phyloP scores from a whole-genome alignment of 1,139 yeast species.

The Blastobotrys proliferans region DNA sequence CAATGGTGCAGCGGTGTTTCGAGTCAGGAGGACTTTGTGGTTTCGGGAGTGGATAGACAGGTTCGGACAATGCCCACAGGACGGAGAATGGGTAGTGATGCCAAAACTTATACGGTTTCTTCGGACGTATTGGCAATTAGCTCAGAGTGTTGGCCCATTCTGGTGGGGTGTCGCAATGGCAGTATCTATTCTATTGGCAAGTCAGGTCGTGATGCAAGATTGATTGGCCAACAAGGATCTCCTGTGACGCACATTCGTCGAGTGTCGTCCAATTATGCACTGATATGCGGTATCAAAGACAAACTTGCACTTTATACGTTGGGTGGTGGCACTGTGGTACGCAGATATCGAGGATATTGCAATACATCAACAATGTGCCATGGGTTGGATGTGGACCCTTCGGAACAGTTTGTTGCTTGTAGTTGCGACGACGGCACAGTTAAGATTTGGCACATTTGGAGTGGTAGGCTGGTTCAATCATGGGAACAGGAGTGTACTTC shows the following conservation, averaged over 20 bases:
- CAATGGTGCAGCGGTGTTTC: slow-evolving; percentile 3
- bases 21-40: neutral
- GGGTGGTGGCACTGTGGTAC: neutral
- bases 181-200: neutral
- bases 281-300: neutral
- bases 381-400: slow-evolving; percentile 1
- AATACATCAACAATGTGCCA: neutral
- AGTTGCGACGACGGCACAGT: slow-evolving; percentile 7
- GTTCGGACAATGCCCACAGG: too few species aligned
- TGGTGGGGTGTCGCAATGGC: slow-evolving; percentile 5
- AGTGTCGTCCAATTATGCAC: neutral
- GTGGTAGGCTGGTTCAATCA: slow-evolving; percentile 3
- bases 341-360: neutral
- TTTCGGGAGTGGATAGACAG: slow-evolving; percentile 1
- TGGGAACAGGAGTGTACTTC: neutral
- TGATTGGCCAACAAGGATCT: neutral
- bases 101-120: neutral
- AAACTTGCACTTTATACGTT: neutral
- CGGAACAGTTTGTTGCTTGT: slow-evolving; percentile 3
- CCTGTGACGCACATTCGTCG: neutral
- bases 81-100: too few species aligned
- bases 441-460: slow-evolving; percentile 2
- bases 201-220: too few species aligned
- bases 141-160: too few species aligned
- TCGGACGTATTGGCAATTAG: slow-evolving; percentile 5